Percentiles rank a stretch among this genome's conserved stretches.
phyloP scores from a whole-genome alignment of 1,284 basidiomycete genomes.

The Pisolithus thermaeus region DNA sequence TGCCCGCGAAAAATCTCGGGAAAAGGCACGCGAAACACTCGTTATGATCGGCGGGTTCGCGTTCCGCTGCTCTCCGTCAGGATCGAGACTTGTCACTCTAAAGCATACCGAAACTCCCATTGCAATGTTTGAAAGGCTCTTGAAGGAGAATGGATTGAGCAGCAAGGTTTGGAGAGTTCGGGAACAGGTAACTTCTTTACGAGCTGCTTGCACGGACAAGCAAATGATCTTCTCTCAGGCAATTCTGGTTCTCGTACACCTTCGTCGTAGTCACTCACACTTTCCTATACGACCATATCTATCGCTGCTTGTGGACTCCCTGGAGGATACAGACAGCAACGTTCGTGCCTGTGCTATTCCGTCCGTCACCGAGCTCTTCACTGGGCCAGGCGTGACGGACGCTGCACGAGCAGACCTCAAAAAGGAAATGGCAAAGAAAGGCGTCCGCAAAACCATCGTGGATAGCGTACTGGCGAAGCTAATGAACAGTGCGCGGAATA shows the following conservation, averaged over 20 bases:
- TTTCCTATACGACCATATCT: slow-evolving; percentile 86
- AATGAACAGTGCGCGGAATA: slow-evolving; percentile 35
- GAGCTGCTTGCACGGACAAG: background rate
- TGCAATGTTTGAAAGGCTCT: slow-evolving; percentile 68
- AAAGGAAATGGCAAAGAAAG: slow-evolving; percentile 81
- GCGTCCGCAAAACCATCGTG: slow-evolving; percentile 81
- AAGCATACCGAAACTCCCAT: slow-evolving; percentile 76
- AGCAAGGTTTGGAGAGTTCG: slow-evolving; percentile 81
- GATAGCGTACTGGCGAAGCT: slow-evolving; percentile 64
- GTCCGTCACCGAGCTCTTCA: slow-evolving; percentile 81
- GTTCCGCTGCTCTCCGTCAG: slow-evolving; percentile 48
- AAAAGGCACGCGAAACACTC: slow-evolving; percentile 71
- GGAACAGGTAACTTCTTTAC: slow-evolving; percentile 56
- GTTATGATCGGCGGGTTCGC: slow-evolving; percentile 68
- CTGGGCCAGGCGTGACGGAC: slow-evolving; percentile 74
- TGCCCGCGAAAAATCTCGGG: slow-evolving; percentile 61
- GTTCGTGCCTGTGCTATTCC: slow-evolving; percentile 83
- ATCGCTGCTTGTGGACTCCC: slow-evolving; percentile 70
- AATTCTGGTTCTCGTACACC: slow-evolving; percentile 59
- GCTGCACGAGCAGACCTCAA: slow-evolving; percentile 90
- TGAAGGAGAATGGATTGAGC: slow-evolving; percentile 67
- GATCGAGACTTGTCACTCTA: slow-evolving; percentile 47
- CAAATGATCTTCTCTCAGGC: slow-evolving; percentile 36
- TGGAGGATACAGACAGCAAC: slow-evolving; percentile 87
- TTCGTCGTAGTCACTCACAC: slow-evolving; percentile 58